phyloP scores from a whole-genome alignment of 768 basidiomycete genomes.

The Nidula microcarpa region DNA sequence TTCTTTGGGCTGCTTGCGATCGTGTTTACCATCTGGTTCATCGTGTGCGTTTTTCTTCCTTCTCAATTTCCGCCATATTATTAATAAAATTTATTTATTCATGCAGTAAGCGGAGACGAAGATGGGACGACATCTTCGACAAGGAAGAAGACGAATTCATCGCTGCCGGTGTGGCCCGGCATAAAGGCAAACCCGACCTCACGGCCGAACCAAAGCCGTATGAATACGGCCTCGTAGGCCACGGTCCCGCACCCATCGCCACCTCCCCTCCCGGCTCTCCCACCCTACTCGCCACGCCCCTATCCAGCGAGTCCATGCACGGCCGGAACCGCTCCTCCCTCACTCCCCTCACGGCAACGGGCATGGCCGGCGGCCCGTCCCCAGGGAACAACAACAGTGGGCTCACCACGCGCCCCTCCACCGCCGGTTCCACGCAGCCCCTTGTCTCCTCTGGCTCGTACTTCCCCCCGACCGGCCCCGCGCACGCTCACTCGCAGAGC shows the following conservation, averaged over 20 bases:
- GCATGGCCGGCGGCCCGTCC: background rate
- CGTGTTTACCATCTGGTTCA: constrained; percentile 43
- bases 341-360: constrained; percentile 7
- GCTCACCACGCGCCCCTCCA: background rate
- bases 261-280: constrained; percentile 26
- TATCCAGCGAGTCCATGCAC: constrained; percentile 17
- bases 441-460: background rate
- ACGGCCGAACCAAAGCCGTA: constrained; percentile 42
- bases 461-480: background rate
- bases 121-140: constrained; percentile 53
- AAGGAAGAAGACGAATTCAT: constrained; percentile 30
- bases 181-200: constrained; percentile 11
- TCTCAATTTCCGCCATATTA: constrained; percentile 2
- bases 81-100: constrained; percentile 6
- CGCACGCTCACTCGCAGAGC: constrained; percentile 1
- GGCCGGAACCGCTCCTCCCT: constrained; percentile 10
- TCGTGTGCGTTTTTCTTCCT: constrained; percentile 35
- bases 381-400: background rate
- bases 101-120: constrained; percentile 38
- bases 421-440: background rate
- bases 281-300: constrained; percentile 28
- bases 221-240: constrained; percentile 61
- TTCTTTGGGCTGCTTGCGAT: constrained; percentile 46
- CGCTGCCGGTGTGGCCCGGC: constrained; percentile 12
- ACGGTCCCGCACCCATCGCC: constrained; percentile 18